These are phyloP conservation scores for Plasmopara muralis DNA, from an alignment of 352 stramenopile genomes.

Conservation along the genomic window DNA sequence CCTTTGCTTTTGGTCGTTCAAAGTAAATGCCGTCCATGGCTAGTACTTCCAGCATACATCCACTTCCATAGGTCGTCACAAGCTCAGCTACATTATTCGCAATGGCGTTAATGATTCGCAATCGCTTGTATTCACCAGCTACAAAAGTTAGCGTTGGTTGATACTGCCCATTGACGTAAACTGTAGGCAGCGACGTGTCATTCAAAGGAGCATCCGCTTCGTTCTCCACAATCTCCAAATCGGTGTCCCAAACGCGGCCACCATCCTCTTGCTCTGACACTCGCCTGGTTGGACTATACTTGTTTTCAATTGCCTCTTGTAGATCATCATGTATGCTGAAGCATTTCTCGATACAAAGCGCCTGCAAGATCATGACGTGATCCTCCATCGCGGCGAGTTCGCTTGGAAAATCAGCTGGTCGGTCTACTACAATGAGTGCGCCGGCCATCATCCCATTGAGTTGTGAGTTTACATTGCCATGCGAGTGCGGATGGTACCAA, in stretches of 20 bases:
- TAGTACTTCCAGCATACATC: constrained; percentile 50
- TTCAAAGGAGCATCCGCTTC: constrained; percentile 47
- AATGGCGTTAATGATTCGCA: constrained; percentile 71
- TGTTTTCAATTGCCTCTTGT: constrained; percentile 50
- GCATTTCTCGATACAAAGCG: constrained; percentile 64
- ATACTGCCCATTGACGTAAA: constrained; percentile 75
- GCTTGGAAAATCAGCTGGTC: constrained; percentile 39
- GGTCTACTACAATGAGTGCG: constrained; percentile 54
- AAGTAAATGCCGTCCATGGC: constrained; percentile 72
- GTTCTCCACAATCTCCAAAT: constrained; percentile 28
- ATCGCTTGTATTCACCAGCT: constrained; percentile 49
- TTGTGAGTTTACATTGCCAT: constrained; percentile 73
- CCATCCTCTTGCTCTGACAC: constrained; percentile 5
- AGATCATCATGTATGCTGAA: constrained; percentile 53
- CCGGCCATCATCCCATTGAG: constrained; percentile 71
- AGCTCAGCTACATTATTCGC: constrained; percentile 77
- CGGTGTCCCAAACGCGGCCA: constrained; percentile 15
- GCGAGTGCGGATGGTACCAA: constrained; percentile 75
- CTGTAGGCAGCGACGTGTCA: constrained; percentile 59
- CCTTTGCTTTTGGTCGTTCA: constrained; percentile 29
- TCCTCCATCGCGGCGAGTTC: constrained; percentile 58
- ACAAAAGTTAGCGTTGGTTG: constrained; percentile 48
- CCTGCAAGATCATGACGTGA: constrained; percentile 58
- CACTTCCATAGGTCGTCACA: constrained; percentile 29
- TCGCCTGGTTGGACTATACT: constrained; percentile 24